These are phyloP conservation scores for Trypanosoma theileri DNA, from an alignment of 208 protist species.

Conservation along the genomic window DNA sequence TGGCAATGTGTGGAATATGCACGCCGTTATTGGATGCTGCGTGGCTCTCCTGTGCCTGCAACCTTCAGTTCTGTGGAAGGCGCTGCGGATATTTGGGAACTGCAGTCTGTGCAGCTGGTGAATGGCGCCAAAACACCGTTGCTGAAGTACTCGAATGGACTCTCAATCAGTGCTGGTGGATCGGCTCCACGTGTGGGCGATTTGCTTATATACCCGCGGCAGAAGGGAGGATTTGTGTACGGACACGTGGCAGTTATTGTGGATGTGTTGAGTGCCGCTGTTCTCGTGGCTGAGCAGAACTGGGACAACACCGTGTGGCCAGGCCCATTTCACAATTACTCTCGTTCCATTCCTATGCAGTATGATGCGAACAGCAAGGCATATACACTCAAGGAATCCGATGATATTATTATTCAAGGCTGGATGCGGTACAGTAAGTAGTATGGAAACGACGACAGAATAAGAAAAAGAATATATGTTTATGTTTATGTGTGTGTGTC, in stretches of 20 bases:
- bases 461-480: background rate
- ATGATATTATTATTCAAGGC: constrained; percentile 27
- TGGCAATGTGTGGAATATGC: constrained; percentile 92
- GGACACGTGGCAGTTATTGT: constrained; percentile 84
- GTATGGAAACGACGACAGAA: background rate
- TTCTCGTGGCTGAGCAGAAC: constrained; percentile 85
- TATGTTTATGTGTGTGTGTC: background rate
- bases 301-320: constrained; percentile 72
- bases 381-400: constrained; percentile 35
- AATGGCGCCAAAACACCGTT: constrained; percentile 39
- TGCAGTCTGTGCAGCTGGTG: constrained; percentile 34
- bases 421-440: constrained; percentile 45
- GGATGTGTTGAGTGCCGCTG: constrained; percentile 29
- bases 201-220: constrained; percentile 68
- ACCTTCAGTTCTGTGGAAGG: constrained; percentile 56
- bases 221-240: constrained; percentile 43
- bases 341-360: constrained; percentile 28
- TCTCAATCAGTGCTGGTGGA: constrained; percentile 13
- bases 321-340: constrained; percentile 71
- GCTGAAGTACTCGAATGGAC: constrained; percentile 48
- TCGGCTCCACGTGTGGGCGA: constrained; percentile 47
- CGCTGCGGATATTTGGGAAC: constrained; percentile 77
- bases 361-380: background rate
- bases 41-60: constrained; percentile 43
- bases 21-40: constrained; percentile 85